Conservation (phyloP, 2,329 filamentous ascomycete species). For the Ophiostoma sp. region DNA sequence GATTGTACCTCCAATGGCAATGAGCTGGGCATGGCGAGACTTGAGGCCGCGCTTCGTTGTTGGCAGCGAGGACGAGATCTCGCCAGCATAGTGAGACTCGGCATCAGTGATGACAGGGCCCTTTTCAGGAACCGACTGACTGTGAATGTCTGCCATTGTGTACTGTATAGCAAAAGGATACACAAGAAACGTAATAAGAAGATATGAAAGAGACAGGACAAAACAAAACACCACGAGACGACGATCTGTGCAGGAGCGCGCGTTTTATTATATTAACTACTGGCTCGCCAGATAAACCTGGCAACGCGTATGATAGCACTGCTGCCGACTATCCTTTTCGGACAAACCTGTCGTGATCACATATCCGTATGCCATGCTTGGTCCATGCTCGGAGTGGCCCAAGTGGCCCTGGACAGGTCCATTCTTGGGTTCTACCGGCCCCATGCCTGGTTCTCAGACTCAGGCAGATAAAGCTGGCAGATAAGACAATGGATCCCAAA, state of each 20-base stretch:
- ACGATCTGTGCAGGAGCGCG: background rate
- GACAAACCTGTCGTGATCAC: background rate
- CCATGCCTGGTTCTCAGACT: background rate
- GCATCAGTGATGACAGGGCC: background rate
- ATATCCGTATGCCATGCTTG: slow-evolving; percentile 1
- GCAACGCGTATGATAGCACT: background rate
- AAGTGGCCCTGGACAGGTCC: background rate
- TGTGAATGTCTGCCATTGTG: background rate
- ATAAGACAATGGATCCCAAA: background rate
- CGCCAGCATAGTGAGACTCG: background rate
- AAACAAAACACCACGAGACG: background rate
- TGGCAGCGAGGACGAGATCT: background rate
- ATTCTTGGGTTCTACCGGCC: background rate
- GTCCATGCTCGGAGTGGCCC: background rate
- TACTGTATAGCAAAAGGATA: background rate
- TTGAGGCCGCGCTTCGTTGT: background rate
- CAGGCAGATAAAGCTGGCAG: background rate
- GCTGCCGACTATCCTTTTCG: background rate
- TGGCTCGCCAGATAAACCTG: no score
- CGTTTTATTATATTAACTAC: background rate
- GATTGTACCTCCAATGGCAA: background rate
- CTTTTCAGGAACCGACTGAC: background rate
- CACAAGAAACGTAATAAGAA: background rate
- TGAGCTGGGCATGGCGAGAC: background rate
- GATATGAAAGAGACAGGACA: background rate